A percentile compares a stretch with the other conserved stretches of the same genome.
phyloP scores from a whole-genome alignment of 805 yeast species.

The Wickerhamiella domercqiae region DNA sequence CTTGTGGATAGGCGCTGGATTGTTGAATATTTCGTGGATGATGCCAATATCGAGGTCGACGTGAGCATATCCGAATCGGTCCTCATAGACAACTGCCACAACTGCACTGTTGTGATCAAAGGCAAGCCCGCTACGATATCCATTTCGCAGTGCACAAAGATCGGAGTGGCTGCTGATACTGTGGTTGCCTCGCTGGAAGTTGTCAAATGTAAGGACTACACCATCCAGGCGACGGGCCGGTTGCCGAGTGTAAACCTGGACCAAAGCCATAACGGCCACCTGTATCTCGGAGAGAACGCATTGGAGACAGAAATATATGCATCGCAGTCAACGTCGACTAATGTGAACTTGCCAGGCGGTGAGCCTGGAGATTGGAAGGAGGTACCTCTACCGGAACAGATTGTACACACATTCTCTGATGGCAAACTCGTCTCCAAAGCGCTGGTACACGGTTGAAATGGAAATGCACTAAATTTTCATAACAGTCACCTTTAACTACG shows the following conservation, averaged over 20 bases:
- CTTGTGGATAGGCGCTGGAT: constrained; percentile 81
- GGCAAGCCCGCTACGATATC: constrained; percentile 89
- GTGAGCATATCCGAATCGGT: constrained; percentile 79
- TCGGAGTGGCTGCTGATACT: constrained; percentile 69
- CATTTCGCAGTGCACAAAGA: constrained; percentile 51
- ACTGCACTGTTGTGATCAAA: constrained; percentile 60
- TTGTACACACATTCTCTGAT: constrained; percentile 48
- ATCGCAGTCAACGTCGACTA: constrained; percentile 70
- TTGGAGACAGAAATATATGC: constrained; percentile 65
- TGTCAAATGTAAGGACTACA: constrained; percentile 67
- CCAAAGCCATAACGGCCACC: constrained; percentile 71
- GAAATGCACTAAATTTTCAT: too few relatives aligned
- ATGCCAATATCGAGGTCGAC: constrained; percentile 52
- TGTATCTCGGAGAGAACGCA: constrained; percentile 63
- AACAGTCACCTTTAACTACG: too few relatives aligned
- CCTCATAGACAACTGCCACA: constrained; percentile 67
- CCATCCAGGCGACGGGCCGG: constrained; percentile 67
- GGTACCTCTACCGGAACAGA: constrained; percentile 80
- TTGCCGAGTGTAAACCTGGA: constrained; percentile 79
- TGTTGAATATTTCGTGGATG: constrained; percentile 58
- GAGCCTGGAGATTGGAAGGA: constrained; percentile 62
- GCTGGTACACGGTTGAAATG: constrained; percentile 13
- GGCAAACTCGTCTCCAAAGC: constrained; percentile 45
- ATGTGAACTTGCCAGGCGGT: constrained; percentile 63
- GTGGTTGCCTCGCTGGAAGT: constrained; percentile 79